Conservation (phyloP, 2,329 filamentous ascomycete genomes). For the Gaeumannomyces sp. region DNA sequence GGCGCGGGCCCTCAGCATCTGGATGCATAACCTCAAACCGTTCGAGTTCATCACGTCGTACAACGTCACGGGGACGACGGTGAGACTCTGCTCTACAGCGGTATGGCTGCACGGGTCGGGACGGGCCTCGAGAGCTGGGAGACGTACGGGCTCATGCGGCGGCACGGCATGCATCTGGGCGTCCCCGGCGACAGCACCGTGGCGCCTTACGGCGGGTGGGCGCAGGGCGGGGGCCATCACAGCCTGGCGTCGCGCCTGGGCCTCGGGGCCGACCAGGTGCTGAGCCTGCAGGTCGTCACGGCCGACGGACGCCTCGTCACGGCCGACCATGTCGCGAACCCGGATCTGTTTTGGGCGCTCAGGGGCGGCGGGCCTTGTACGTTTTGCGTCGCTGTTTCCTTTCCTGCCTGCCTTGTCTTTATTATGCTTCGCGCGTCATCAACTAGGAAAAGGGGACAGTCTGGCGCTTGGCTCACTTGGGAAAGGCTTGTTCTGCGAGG, state of each 20-base stretch:
- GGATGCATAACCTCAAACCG: conserved; percentile 41
- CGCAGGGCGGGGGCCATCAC: conserved; percentile 44
- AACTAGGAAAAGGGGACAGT: no score
- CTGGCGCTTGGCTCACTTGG: no score
- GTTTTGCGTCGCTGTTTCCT: not conserved
- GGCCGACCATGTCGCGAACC: conserved; percentile 30
- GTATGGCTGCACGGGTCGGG: conserved; percentile 31
- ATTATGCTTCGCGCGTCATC: no score
- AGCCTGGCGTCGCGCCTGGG: conserved; percentile 39
- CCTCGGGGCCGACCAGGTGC: conserved; percentile 43
- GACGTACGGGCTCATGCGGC: conserved; percentile 23
- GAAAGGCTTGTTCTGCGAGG: no score
- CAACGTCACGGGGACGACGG: conserved; percentile 8
- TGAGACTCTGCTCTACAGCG: conserved; percentile 22
- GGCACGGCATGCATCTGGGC: conserved; percentile 24
- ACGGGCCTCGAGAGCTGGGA: conserved; percentile 30
- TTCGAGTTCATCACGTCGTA: conserved; percentile 31
- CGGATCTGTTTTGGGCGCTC: conserved; percentile 52
- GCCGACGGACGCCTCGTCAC: conserved; percentile 38
- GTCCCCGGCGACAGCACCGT: conserved; percentile 27
- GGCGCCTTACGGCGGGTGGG: conserved; percentile 42
- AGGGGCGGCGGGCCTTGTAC: conserved; percentile 40
- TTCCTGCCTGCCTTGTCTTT: no score
- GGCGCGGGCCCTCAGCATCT: conserved; percentile 40
- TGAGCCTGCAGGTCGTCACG: conserved; percentile 41